phyloP scores from a whole-genome alignment of 139 green algal genomes.

The Auxenochlorella pyrenoidosa region DNA sequence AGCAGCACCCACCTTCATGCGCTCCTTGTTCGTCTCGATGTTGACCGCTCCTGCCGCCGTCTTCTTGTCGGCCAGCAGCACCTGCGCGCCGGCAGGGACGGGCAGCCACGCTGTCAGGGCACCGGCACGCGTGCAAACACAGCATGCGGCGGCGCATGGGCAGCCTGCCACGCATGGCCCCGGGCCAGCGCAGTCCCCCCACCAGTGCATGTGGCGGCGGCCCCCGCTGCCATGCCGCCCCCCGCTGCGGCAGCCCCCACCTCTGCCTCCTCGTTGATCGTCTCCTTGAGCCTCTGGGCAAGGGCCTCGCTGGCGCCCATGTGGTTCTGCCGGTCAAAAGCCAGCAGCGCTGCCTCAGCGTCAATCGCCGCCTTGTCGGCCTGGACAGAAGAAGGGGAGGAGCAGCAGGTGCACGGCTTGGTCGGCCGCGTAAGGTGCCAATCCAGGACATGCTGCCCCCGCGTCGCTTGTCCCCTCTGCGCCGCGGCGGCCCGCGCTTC shows the following conservation, averaged over 20 bases:
- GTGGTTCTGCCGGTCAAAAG: conserved; percentile 91
- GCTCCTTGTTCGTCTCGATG: conserved; percentile 80
- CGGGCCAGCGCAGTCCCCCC: no score
- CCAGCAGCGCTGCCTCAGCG: conserved; percentile 72
- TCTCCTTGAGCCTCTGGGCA: conserved; percentile 32
- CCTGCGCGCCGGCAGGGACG: background rate
- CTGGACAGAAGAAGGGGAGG: conserved; percentile 35
- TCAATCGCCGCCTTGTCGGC: conserved; percentile 68
- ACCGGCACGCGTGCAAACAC: no score
- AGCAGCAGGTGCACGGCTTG: no score
- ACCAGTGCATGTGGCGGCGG: no score
- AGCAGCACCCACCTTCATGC: conserved; percentile 70
- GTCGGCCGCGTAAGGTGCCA: no score
- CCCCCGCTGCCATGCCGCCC: no score
- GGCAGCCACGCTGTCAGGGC: no score
- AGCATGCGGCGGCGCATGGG: no score
- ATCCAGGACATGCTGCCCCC: no score
- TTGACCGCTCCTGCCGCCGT: conserved; percentile 56
- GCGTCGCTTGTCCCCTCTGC: no score
- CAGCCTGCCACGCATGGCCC: no score
- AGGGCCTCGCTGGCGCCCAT: conserved; percentile 73
- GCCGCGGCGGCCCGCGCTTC: no score
- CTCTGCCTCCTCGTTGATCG: conserved; percentile 38
- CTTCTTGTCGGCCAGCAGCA: conserved; percentile 55
- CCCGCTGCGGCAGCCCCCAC: background rate